phyloP scores from a whole-genome alignment of 1,284 basidiomycete species.

The Ceratobasidium sp. region DNA sequence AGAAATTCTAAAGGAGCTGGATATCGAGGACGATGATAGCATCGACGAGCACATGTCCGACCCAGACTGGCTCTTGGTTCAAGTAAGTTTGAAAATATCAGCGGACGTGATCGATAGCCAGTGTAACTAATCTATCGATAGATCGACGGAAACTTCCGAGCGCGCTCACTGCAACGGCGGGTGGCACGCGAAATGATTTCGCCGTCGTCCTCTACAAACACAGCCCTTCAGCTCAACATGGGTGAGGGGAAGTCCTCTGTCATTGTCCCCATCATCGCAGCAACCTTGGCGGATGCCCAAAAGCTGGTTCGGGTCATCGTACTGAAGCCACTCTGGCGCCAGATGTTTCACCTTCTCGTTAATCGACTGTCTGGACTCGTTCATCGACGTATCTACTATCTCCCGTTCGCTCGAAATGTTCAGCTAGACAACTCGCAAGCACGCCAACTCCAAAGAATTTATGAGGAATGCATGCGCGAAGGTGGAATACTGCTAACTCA shows the following conservation, averaged over 20 bases:
- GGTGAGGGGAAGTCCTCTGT: conserved; percentile 64
- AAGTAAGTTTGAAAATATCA: conserved; percentile 9
- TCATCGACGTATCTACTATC: conserved; percentile 56
- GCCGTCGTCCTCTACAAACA: conserved; percentile 51
- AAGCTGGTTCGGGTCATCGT: conserved; percentile 57
- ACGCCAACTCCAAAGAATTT: conserved; percentile 46
- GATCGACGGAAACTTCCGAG: conserved; percentile 55
- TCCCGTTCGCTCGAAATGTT: conserved; percentile 58
- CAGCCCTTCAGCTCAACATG: conserved; percentile 61
- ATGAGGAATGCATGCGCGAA: conserved; percentile 51
- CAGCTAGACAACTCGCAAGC: conserved; percentile 43
- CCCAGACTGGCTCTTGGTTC: conserved; percentile 26
- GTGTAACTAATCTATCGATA: conserved; percentile 40
- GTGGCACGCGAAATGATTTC: conserved; percentile 58
- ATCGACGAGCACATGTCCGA: background rate
- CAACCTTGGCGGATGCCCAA: conserved; percentile 53
- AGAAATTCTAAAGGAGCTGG: conserved; percentile 17
- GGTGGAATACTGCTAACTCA: conserved; percentile 57
- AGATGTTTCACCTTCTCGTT: conserved; percentile 59
- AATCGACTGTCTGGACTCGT: conserved; percentile 55
- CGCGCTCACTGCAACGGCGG: conserved; percentile 52
- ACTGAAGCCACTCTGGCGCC: conserved; percentile 52
- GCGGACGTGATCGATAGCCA: background rate
- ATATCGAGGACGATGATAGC: background rate
- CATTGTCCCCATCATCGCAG: conserved; percentile 56